Evolutionary conservation across 2,329 filamentous ascomycete genomes (phyloP).

Genomic region (Aspergillus sp.): DNA sequence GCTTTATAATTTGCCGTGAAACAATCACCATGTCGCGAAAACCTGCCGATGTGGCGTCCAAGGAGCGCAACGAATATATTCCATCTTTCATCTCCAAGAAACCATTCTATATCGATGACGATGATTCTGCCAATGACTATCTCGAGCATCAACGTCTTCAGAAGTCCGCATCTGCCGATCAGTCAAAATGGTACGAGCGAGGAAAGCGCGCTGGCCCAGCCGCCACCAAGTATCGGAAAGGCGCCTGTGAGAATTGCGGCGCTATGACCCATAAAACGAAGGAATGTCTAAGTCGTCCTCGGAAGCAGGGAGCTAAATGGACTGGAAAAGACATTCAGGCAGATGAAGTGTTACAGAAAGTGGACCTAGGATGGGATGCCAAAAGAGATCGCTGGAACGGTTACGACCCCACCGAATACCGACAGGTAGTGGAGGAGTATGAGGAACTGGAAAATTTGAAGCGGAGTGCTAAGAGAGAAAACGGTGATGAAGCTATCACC

Average conservation of each 20-base stretch:
- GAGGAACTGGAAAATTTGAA: slow-evolving; percentile 77
- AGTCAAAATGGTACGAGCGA: slow-evolving; percentile 88
- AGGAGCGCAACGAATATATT: slow-evolving; percentile 98
- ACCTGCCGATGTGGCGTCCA: slow-evolving; percentile 53
- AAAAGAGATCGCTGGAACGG: slow-evolving; percentile 98
- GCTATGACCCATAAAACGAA: slow-evolving; percentile 95
- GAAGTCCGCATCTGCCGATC: slow-evolving; percentile 57
- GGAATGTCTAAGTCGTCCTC: slow-evolving; percentile 83
- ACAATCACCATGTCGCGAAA: slow-evolving; percentile 40
- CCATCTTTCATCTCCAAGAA: slow-evolving; percentile 97
- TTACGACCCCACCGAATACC: slow-evolving; percentile 87
- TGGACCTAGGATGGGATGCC: slow-evolving; percentile 89
- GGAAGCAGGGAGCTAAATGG: slow-evolving; percentile 86
- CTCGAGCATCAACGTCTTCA: slow-evolving; percentile 92
- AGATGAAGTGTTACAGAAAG: slow-evolving; percentile 80
- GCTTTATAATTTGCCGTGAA: neutral
- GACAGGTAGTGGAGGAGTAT: slow-evolving; percentile 81
- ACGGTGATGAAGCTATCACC: slow-evolving; percentile 46
- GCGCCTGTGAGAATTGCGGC: slow-evolving; percentile 97
- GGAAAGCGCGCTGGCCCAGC: slow-evolving; percentile 79
- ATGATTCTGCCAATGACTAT: slow-evolving; percentile 74
- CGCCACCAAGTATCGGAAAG: slow-evolving; percentile 95
- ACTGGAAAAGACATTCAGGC: slow-evolving; percentile 91
- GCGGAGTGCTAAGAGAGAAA: slow-evolving; percentile 47
- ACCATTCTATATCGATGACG: slow-evolving; percentile 86